Conservation (phyloP, 2,329 filamentous ascomycete species). For the Dactylellina haptotyla region DNA sequence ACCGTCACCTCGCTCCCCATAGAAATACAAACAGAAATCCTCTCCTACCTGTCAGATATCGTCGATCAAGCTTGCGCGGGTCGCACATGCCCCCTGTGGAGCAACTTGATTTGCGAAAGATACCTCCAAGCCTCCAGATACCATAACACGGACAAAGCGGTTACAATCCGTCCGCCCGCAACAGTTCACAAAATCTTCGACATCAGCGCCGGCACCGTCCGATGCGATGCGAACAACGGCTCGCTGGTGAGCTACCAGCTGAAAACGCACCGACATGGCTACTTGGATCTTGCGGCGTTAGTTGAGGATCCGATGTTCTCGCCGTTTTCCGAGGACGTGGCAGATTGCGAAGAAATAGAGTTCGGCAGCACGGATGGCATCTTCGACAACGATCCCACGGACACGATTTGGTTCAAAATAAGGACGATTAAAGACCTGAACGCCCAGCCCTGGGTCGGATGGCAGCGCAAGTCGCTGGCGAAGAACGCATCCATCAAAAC, state of each 20-base stretch:
- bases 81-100: conserved; percentile 9
- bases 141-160: conserved; percentile 2
- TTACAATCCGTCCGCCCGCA: not conserved
- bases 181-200: conserved; percentile 20
- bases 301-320: conserved; percentile 15
- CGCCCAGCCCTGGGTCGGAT: conserved; percentile 3
- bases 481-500: not conserved
- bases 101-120: conserved; percentile 1
- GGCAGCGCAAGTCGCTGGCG: not conserved
- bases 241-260: not conserved
- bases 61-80: conserved; percentile 1
- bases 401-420: conserved; percentile 19
- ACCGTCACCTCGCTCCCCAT: conserved; percentile 1
- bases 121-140: not conserved
- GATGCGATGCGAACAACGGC: conserved; percentile 7
- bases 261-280: conserved; percentile 10
- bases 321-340: not conserved
- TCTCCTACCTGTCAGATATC: conserved; percentile 9
- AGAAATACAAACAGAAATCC: conserved; percentile 16
- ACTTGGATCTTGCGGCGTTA: conserved; percentile 1
- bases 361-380: no score
- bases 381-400: conserved; percentile 17
- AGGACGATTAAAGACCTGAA: conserved; percentile 4
- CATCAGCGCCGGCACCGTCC: conserved; percentile 9
- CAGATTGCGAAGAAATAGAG: conserved; percentile 9